Base-by-base conservation (phyloP, 1,139 yeast species). In the Saccharomycopsis crataegensis region DNA sequence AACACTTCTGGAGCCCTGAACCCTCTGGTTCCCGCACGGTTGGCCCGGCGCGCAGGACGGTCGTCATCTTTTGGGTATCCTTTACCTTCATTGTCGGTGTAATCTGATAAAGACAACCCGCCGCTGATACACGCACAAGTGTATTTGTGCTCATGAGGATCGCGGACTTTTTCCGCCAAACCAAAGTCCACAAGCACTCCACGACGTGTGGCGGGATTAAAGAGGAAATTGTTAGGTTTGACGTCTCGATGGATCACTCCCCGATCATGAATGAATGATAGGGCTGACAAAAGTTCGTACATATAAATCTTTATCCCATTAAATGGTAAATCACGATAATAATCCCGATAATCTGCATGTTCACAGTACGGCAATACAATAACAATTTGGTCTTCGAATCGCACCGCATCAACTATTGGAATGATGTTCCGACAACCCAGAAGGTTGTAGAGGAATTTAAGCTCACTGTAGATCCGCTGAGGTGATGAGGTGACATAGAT, bases 11-110 rank as follows among this genome's bases (percentile, higher is more conserved):
- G 97, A 0, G 98, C 96, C 60, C 98, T 76, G 65, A 90, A 90
- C 0, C 98, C 98, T 62, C 99, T 78, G 0, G 99, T 94, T 1
- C 99, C 99, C 0, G 99, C 99, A 62, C 99, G 81, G 64, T 93
- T 93, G 1, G 98, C 98, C 57, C 99, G 76, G 63, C 96, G 78
- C 1, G 95, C 90, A 1, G 96, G 89, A 58, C 98, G 73, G 56
- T 81, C 80, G 67, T 88, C 96, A 60, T 84, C 84, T 63, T 85
- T 86, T 6, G 90, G 86, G 63, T 85, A 86, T 3, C 94, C 95
- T 47, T 82, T 82, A 8, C 70, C 69, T 51, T 62, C 59, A 11
- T 60, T 58, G 49, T 61, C 57, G 6, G 17, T 6, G 34, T 46
- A 44, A 16, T 61, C 65, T 2, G 61, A 63, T 1, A 53, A 37